phyloP scores from a whole-genome alignment of 73 alveolate species.

The Paramecium caudatum region DNA sequence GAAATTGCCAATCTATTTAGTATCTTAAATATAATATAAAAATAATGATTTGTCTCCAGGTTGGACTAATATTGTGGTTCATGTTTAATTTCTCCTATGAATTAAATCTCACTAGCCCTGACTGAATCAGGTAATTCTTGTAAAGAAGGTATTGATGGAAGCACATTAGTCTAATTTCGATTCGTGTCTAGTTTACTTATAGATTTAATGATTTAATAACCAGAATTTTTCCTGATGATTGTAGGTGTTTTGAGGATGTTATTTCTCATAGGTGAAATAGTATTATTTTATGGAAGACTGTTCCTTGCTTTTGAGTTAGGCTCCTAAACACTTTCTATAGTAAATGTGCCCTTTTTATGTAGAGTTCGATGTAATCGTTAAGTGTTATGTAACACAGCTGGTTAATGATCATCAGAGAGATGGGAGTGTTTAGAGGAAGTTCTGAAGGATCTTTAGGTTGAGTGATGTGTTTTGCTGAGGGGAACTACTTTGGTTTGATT shows the following conservation, averaged over 20 bases:
- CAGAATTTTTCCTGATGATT: conserved; percentile 12
- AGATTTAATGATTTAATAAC: conserved; percentile 6
- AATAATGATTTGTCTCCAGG: not conserved
- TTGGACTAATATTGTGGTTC: too few relatives aligned
- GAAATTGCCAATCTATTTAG: conserved; percentile 3
- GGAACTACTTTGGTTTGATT: not conserved
- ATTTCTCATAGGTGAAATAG: not conserved
- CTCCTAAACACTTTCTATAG: not conserved
- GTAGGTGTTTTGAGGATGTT: conserved; percentile 43
- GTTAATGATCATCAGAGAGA: not conserved
- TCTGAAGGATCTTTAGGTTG: conserved; percentile 37
- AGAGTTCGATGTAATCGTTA: conserved; percentile 32
- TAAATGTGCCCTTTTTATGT: conserved; percentile 34
- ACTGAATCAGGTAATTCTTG: conserved; percentile 53
- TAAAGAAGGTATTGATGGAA: not conserved
- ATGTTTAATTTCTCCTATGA: conserved; percentile 14
- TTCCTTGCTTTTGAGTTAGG: not conserved
- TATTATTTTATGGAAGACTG: not conserved
- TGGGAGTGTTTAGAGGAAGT: conserved; percentile 22
- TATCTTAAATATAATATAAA: not conserved
- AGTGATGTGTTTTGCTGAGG: conserved; percentile 1
- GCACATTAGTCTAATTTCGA: not conserved
- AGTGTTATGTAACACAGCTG: not conserved
- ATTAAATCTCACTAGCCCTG: not conserved
- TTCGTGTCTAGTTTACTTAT: not conserved